These are phyloP conservation scores for Murraya paniculata DNA, from an alignment of 345 rosid species.

Conservation along the genomic window DNA sequence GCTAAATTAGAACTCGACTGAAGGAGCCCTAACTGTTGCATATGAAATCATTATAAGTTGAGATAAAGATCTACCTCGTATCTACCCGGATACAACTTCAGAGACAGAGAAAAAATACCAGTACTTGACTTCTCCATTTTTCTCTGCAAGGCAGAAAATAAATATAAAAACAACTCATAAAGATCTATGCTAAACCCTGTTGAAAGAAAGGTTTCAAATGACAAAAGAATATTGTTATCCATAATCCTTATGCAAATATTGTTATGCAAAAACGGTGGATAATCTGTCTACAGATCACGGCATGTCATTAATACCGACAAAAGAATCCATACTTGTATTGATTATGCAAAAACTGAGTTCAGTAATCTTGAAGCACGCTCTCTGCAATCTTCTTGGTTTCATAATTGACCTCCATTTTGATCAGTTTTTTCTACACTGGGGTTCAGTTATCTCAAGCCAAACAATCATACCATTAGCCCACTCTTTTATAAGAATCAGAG, in stretches of 20 bases:
- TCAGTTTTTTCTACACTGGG: too few relatives aligned
- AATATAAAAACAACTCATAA: not conserved
- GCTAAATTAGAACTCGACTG: slow-evolving; percentile 7
- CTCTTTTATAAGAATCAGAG: not conserved
- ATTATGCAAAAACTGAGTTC: not conserved
- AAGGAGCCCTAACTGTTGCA: not conserved
- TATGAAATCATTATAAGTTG: not conserved
- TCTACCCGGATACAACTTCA: slow-evolving; percentile 86
- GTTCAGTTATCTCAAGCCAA: not conserved
- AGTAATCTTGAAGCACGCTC: not conserved
- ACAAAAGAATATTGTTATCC: too few relatives aligned
- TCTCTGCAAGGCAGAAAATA: slow-evolving; percentile 47
- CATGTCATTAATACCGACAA: not conserved
- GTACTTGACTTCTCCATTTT: slow-evolving; percentile 77
- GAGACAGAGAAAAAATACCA: slow-evolving; percentile 59
- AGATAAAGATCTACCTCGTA: slow-evolving; percentile 55
- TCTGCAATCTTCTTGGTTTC: not conserved
- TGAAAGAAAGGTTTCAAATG: not conserved
- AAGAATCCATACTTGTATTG: not conserved
- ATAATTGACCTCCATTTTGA: not conserved
- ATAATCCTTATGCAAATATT: not conserved
- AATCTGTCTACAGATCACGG: not conserved
- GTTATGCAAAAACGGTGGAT: not conserved
- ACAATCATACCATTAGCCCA: not conserved
- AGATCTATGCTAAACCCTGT: not conserved